A percentile compares a stretch with the other conserved stretches of the same genome.
Conservation (phyloP, 306 rosid species). For the Glycine soja region DNA sequence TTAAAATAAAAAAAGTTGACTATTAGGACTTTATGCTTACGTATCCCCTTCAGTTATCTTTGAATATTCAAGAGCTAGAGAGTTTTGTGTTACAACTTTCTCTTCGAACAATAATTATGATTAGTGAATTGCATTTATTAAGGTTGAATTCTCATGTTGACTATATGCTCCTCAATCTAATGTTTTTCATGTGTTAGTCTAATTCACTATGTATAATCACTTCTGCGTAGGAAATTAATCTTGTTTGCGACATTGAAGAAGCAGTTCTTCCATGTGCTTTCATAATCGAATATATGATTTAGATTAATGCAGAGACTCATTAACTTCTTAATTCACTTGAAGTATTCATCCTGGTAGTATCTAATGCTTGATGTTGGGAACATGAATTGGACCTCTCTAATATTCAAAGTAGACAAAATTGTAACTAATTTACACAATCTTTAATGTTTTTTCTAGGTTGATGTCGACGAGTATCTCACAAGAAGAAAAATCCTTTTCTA, state of each 20-base stretch:
- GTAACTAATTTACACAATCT: not conserved
- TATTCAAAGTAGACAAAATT: not conserved
- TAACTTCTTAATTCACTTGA: not conserved
- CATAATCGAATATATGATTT: not conserved
- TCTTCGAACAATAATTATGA: not conserved
- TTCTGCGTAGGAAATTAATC: not conserved
- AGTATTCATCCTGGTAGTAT: not conserved
- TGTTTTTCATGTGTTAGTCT: not conserved
- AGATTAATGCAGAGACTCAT: slow-evolving; percentile 8
- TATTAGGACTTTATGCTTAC: not conserved
- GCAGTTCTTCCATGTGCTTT: not conserved
- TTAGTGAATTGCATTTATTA: not conserved
- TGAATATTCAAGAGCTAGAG: slow-evolving; percentile 22
- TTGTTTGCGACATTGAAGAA: not conserved
- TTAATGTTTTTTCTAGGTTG: not conserved
- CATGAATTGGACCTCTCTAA: not conserved
- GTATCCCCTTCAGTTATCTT: not conserved
- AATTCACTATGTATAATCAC: not conserved
- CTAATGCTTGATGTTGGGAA: not conserved
- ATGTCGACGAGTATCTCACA: not conserved
- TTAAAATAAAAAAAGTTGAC: not conserved
- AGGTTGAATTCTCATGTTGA: slow-evolving; percentile 4
- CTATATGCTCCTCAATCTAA: not conserved
- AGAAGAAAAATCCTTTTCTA: not conserved
- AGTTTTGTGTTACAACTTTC: slow-evolving; percentile 1